Evolutionary conservation across 2,329 filamentous ascomycete species (phyloP).

Genomic region (Beauveria sp.): DNA sequence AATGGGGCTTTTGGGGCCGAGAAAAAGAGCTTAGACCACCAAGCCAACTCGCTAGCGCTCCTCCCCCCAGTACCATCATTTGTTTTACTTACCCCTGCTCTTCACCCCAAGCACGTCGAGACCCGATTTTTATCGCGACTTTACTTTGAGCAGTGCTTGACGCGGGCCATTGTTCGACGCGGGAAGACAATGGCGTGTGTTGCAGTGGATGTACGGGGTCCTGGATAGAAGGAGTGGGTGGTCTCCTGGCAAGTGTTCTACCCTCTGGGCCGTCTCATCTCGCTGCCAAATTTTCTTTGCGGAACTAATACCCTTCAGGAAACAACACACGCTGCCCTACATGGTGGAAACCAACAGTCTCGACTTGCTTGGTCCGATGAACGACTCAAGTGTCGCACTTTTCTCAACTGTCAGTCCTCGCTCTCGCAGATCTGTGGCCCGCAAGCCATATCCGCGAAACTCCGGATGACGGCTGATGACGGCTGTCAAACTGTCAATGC

Average conservation of each 20-base stretch:
- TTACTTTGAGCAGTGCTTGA: neutral
- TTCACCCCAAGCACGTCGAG: neutral
- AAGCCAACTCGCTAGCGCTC: neutral
- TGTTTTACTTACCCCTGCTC: neutral
- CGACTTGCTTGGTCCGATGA: neutral
- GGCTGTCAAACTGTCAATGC: no score
- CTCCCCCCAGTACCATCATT: neutral
- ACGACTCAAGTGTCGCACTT: neutral
- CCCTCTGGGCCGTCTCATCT: no score
- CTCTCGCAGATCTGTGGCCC: conserved; percentile 2
- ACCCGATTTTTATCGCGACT: neutral
- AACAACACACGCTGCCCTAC: neutral
- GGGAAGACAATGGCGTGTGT: neutral
- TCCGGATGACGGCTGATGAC: neutral
- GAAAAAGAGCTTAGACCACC: neutral
- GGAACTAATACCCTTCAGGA: neutral
- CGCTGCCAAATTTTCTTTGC: no score
- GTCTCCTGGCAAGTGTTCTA: no score
- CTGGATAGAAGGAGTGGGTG: no score
- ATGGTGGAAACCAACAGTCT: neutral
- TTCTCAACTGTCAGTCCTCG: neutral
- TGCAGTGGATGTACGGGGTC: neutral
- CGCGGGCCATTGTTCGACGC: neutral
- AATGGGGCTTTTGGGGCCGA: neutral
- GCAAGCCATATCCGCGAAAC: conserved; percentile 4